Conservation (phyloP, 306 rosid genomes). For the Medicago arabica region DNA sequence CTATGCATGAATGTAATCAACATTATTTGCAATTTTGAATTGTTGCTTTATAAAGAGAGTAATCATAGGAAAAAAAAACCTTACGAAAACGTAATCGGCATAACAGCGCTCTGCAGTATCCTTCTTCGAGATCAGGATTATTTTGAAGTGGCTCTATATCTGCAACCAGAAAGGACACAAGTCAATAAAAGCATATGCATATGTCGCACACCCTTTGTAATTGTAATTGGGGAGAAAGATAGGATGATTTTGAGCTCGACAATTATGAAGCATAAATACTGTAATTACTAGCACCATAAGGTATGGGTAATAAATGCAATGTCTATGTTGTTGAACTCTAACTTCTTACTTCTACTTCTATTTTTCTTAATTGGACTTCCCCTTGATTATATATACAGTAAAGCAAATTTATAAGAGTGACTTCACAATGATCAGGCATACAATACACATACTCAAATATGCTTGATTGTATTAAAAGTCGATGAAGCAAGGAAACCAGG, state of each 20-base stretch:
- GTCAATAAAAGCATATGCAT: constrained; percentile 42
- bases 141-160: constrained; percentile 80
- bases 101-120: constrained; percentile 89
- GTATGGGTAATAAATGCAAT: constrained; percentile 17
- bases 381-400: constrained; percentile 3
- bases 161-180: constrained; percentile 56
- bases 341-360: constrained; percentile 14
- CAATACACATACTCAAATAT: constrained; percentile 12
- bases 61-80: constrained; percentile 93
- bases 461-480: constrained; percentile 18
- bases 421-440: constrained; percentile 15
- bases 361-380: neutral
- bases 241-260: constrained; percentile 20
- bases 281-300: constrained; percentile 26
- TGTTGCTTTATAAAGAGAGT: constrained; percentile 49
- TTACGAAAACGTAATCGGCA: constrained; percentile 99
- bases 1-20: constrained; percentile 34
- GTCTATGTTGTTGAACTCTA: neutral
- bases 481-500: constrained; percentile 3
- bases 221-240: constrained; percentile 24
- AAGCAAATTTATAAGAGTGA: constrained; percentile 17
- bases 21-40: constrained; percentile 35
- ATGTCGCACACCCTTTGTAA: constrained; percentile 35
- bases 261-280: constrained; percentile 28
- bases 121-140: constrained; percentile 84